Percentiles rank a stretch among this genome's conserved stretches.
Conservation (phyloP, 257 asterid genomes). For the Ajuga chamaepitys region DNA sequence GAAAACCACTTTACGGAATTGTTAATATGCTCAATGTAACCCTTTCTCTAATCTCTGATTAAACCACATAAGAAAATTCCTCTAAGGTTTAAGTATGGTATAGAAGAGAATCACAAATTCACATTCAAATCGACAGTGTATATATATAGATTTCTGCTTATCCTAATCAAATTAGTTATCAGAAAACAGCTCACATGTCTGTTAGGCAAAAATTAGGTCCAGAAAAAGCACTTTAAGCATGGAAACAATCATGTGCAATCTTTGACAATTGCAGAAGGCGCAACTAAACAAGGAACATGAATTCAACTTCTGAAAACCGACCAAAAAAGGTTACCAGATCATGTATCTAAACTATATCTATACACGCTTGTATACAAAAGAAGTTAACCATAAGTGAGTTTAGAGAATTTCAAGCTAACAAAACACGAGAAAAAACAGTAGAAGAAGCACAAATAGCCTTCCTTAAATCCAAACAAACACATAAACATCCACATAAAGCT, state of each 20-base stretch:
- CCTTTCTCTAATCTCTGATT: too few relatives aligned
- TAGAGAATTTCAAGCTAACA: constrained; percentile 3
- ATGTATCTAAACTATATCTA: too few relatives aligned
- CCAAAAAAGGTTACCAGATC: background rate
- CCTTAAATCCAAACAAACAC: constrained; percentile 10
- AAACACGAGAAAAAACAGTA: background rate
- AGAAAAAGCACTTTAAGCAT: background rate
- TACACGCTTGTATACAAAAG: background rate
- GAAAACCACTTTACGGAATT: too few relatives aligned
- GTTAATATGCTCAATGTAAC: background rate
- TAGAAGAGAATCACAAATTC: too few relatives aligned
- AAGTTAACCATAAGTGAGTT: background rate
- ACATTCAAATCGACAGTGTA: too few relatives aligned
- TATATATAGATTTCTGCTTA: too few relatives aligned
- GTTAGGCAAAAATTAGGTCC: background rate
- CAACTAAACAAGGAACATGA: constrained; percentile 5
- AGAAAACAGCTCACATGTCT: background rate
- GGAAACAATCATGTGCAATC: constrained; percentile 19
- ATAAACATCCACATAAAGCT: background rate
- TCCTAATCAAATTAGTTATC: too few relatives aligned
- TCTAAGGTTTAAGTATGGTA: too few relatives aligned
- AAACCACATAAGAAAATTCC: too few relatives aligned
- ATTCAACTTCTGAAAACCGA: background rate
- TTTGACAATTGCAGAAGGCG: constrained; percentile 16
- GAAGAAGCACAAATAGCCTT: constrained; percentile 4